Evolutionary conservation across 2,329 filamentous ascomycete genomes (phyloP).

Genomic region (Clonostachys rhizophaga): DNA sequence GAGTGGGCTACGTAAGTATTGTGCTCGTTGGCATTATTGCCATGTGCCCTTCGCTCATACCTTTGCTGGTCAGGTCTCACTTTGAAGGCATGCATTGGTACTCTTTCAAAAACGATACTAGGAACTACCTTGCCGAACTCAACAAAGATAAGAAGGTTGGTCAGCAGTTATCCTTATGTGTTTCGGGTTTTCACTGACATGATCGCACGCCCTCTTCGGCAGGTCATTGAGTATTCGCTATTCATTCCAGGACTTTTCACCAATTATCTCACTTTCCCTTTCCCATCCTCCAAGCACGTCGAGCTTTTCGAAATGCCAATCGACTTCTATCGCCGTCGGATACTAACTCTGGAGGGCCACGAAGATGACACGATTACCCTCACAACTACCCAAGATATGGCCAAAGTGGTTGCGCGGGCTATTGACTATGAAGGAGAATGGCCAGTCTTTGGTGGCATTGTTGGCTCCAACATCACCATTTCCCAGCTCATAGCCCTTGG

Average conservation of each 20-base stretch:
- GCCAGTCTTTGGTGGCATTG: conserved; percentile 34
- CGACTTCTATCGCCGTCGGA: conserved; percentile 33
- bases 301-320: conserved; percentile 26
- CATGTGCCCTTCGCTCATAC: no score
- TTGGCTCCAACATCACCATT: conserved; percentile 25
- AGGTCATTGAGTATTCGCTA: conserved; percentile 51
- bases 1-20: conserved; percentile 44
- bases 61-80: no score
- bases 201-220: background rate
- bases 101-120: conserved; percentile 38
- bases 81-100: conserved; percentile 36
- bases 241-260: conserved; percentile 51
- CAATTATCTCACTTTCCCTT: conserved; percentile 48
- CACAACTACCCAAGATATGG: conserved; percentile 37
- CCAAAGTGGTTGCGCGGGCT: conserved; percentile 28
- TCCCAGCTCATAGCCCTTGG: conserved; percentile 31
- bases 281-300: conserved; percentile 38
- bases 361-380: conserved; percentile 36
- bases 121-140: conserved; percentile 44
- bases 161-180: background rate
- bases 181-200: background rate
- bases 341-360: conserved; percentile 32
- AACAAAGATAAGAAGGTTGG: conserved; percentile 38
- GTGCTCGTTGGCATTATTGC: background rate
- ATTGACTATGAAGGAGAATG: conserved; percentile 37